Evolutionary conservation across 192 early-diverging fungal species (phyloP), one percentile per base, ranked within the genome.

Genomic region (Gigaspora rosea): DNA sequence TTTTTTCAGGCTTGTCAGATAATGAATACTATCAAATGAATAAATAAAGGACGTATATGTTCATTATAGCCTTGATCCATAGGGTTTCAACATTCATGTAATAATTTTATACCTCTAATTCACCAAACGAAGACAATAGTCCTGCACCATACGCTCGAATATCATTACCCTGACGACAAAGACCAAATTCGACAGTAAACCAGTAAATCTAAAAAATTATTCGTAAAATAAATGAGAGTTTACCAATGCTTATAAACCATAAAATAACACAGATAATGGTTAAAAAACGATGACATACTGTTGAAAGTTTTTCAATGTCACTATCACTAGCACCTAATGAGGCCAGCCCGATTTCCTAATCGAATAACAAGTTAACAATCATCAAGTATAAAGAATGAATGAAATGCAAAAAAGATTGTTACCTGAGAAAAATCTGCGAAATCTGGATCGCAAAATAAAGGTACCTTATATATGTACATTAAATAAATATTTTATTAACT

Each of bases 121-220:
- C 97, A 79, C 97, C 97, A 87, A 95, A 96, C 54, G 94, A 95
- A 72, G 92, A 94, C 72, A 98, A 86, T 52, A 98, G 77, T 27
- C 97, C 97, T 0, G 95, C 95, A 58, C 97, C 97, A 80, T 92
- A 98, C 12, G 97, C 95, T 71, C 91, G 90, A 57, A 96, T 80
- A 16, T 82, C 85, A 54, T 86, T 86, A 49, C 92, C 89, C 80
- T 92, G 85, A 54, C 89, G 88, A 79, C 93, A 94, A 22, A 96
- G 82, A 10, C 97, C 97, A 88, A 97, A 98, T 83, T 98, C 97
- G 8, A 96, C 93, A 11, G 95, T 94, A 73, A 95, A 96, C 94
- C 95, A 97, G 80, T 92, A 94, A 41, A 93, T 92, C 15, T 76
- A 15, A 36, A 20, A 48, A 61, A n/a, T 51, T 9, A 70, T 71